A percentile compares a stretch with the other conserved stretches of the same genome.
Conservation (phyloP, 148 eudicot genomes). For the Silene conica region DNA sequence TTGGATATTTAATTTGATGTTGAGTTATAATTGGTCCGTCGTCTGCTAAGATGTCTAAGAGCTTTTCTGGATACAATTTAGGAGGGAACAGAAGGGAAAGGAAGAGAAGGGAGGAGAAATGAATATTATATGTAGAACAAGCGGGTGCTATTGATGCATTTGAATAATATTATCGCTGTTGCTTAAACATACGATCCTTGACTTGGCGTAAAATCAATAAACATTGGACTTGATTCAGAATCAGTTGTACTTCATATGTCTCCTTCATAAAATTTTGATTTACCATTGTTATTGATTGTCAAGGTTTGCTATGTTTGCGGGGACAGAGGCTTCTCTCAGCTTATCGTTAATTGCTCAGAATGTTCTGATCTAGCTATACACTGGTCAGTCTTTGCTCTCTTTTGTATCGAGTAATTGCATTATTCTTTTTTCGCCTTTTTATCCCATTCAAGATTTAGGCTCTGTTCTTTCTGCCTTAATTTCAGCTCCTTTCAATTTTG, state of each 20-base stretch:
- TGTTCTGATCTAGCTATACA: constrained; percentile 12
- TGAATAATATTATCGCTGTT: too few relatives aligned
- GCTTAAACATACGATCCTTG: not conserved
- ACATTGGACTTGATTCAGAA: too few relatives aligned
- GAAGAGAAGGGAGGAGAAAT: too few relatives aligned
- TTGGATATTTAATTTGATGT: too few relatives aligned
- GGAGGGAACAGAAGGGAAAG: too few relatives aligned
- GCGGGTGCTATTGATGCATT: not conserved
- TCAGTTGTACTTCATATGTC: too few relatives aligned
- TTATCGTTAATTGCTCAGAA: constrained; percentile 17
- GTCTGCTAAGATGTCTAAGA: too few relatives aligned
- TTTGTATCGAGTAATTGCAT: not conserved
- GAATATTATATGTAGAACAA: not conserved
- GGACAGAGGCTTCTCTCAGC: constrained; percentile 18
- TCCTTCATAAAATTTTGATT: not conserved
- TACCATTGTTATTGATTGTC: constrained; percentile 4
- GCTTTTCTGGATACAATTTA: too few relatives aligned
- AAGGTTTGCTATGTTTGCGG: constrained; percentile 24
- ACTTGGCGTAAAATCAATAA: too few relatives aligned
- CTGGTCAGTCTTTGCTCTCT: constrained; percentile 17
- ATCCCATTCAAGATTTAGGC: not conserved
- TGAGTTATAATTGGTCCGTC: too few relatives aligned
- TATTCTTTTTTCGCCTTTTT: not conserved
- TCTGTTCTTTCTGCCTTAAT: too few relatives aligned
- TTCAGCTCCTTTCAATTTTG: too few relatives aligned